phyloP scores from a whole-genome alignment of 1,284 basidiomycete genomes.

The Apiotrichum brassicae region DNA sequence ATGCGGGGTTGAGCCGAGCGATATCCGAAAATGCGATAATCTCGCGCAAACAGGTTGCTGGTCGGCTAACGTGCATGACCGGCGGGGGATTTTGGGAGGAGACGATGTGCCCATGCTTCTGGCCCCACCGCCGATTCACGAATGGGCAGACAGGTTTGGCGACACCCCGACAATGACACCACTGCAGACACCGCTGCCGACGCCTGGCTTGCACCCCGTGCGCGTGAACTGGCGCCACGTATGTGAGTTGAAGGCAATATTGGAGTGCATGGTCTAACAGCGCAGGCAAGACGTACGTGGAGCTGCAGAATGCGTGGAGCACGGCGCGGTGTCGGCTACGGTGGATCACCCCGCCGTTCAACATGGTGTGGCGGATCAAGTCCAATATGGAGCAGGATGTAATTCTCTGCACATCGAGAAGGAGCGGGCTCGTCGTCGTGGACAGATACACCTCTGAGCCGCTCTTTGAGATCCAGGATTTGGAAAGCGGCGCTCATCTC shows the following conservation, averaged over 20 bases:
- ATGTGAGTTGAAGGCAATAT: slow-evolving; percentile 6
- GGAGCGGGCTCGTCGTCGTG: slow-evolving; percentile 8
- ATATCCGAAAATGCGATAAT: slow-evolving; percentile 9
- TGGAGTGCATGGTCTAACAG: not conserved
- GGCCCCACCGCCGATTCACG: not conserved
- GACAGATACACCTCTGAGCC: slow-evolving; percentile 12
- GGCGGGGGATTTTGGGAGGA: slow-evolving; percentile 2
- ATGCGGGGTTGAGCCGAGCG: slow-evolving; percentile 18
- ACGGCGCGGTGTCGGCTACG: slow-evolving; percentile 21
- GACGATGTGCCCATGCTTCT: slow-evolving; percentile 4
- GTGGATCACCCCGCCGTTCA: slow-evolving; percentile 26
- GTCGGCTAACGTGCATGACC: slow-evolving; percentile 4
- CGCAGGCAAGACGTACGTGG: slow-evolving; percentile 15
- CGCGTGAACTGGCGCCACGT: slow-evolving; percentile 19
- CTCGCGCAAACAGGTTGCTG: slow-evolving; percentile 8
- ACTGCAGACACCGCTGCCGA: not conserved
- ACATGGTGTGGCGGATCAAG: slow-evolving; percentile 39
- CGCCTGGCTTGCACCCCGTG: not conserved
- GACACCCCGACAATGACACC: not conserved
- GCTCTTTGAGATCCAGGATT: slow-evolving; percentile 23
- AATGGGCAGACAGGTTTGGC: not conserved
- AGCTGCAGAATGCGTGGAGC: slow-evolving; percentile 26
- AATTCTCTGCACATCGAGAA: slow-evolving; percentile 25
- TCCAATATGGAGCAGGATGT: slow-evolving; percentile 27
- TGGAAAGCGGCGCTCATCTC: slow-evolving; percentile 27